Percentiles rank a stretch among this genome's conserved stretches.
These are phyloP conservation scores for Begonia fuchsioides DNA, from an alignment of 306 rosid genomes.

Conservation along the genomic window DNA sequence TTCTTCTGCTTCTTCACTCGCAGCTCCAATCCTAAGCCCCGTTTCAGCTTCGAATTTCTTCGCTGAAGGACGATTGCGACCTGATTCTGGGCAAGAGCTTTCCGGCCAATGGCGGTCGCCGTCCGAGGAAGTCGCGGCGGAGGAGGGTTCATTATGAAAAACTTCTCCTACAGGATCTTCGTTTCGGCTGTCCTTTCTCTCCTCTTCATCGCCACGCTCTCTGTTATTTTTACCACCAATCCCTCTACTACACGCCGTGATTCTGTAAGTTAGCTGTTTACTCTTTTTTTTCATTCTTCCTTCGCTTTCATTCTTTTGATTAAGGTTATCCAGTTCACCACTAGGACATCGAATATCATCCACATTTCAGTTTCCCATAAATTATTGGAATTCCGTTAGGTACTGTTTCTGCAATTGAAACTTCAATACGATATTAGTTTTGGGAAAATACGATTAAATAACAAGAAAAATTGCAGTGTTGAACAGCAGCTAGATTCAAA, in stretches of 20 bases:
- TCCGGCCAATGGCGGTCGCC: slow-evolving; percentile 73
- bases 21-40: neutral
- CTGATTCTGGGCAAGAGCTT: slow-evolving; percentile 3
- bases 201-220: slow-evolving; percentile 80
- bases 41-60: neutral
- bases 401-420: neutral
- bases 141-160: slow-evolving; percentile 55
- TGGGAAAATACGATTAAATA: too few relatives aligned
- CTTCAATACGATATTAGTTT: neutral
- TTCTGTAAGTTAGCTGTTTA: slow-evolving; percentile 43
- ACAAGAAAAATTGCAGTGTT: too few relatives aligned
- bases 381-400: neutral
- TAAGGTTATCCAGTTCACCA: slow-evolving; percentile 4
- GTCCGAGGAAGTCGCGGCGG: slow-evolving; percentile 66
- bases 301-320: neutral
- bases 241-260: slow-evolving; percentile 50
- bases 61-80: neutral
- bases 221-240: slow-evolving; percentile 52
- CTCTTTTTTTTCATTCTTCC: neutral
- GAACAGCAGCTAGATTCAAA: neutral
- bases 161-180: slow-evolving; percentile 94
- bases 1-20: neutral
- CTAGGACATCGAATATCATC: slow-evolving; percentile 5
- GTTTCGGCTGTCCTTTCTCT: slow-evolving; percentile 81
- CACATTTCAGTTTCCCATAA: neutral